Conservation (phyloP, 1,139 yeast genomes). For the Kluyveromyces sp. region DNA sequence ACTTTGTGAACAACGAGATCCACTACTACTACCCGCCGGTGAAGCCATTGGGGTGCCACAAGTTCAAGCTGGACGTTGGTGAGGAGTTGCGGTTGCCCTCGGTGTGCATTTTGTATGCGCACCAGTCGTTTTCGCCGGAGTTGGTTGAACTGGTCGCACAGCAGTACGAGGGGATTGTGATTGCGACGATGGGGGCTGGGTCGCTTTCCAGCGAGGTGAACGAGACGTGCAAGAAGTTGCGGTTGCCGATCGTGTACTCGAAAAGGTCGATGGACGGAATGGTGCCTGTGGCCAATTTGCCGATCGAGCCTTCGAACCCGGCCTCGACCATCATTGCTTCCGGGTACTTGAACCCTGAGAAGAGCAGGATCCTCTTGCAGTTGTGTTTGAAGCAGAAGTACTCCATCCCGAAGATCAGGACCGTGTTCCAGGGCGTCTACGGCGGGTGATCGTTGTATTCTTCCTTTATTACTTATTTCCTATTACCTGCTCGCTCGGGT, state of each 20-base stretch:
- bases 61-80: conserved; percentile 33
- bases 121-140: conserved; percentile 49
- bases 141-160: conserved; percentile 39
- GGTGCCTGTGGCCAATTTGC: conserved; percentile 45
- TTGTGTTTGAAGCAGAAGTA: conserved; percentile 44
- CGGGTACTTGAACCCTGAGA: conserved; percentile 63
- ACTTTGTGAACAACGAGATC: conserved; percentile 57
- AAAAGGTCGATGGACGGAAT: conserved; percentile 61
- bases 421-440: conserved; percentile 42
- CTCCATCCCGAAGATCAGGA: conserved; percentile 36
- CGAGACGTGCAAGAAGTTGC: conserved; percentile 28
- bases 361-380: conserved; percentile 53
- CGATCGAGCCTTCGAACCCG: conserved; percentile 23
- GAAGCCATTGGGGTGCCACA: conserved; percentile 46
- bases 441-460: conserved; percentile 28
- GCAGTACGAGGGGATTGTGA: conserved; percentile 45
- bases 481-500: background rate
- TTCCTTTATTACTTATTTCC: background rate
- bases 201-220: conserved; percentile 49
- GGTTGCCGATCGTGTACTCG: conserved; percentile 53
- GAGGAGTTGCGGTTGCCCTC: conserved; percentile 25
- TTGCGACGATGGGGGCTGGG: conserved; percentile 71
- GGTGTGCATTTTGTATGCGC: conserved; percentile 49
- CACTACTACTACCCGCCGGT: conserved; percentile 59
- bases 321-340: conserved; percentile 41